Conservation (phyloP, 108 stramenopile genomes). For the Skeletonema marinoi region DNA sequence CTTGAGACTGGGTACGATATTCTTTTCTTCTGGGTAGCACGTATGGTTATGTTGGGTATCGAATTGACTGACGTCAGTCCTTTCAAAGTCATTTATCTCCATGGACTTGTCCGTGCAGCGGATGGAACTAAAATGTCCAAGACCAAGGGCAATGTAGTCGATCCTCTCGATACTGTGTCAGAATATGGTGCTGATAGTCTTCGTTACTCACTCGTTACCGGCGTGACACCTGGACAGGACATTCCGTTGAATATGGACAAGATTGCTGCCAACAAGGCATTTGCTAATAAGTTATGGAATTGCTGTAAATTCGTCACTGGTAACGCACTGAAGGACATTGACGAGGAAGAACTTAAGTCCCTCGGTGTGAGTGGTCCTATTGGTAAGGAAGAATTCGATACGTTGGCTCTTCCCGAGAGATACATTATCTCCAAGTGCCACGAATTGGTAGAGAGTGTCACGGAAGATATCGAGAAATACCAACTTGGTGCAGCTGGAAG, state of each 20-base stretch:
- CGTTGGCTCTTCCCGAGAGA: slow-evolving; percentile 75
- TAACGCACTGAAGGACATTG: slow-evolving; percentile 80
- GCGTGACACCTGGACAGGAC: slow-evolving; percentile 94
- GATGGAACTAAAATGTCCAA: slow-evolving; percentile 99
- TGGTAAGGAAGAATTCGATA: slow-evolving; percentile 75
- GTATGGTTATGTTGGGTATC: slow-evolving; percentile 98
- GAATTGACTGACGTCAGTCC: slow-evolving; percentile 91
- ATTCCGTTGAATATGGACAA: slow-evolving; percentile 93
- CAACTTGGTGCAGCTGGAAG: slow-evolving; percentile 87
- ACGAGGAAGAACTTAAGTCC: slow-evolving; percentile 53
- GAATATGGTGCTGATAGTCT: slow-evolving; percentile 92
- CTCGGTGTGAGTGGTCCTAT: slow-evolving; percentile 83
- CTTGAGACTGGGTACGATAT: slow-evolving; percentile 99
- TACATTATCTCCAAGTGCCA: slow-evolving; percentile 94
- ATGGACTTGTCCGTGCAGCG: slow-evolving; percentile 95
- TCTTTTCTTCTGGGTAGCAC: slow-evolving; percentile 99
- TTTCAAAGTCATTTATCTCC: slow-evolving; percentile 92
- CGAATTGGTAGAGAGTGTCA: slow-evolving; percentile 79
- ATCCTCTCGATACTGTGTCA: slow-evolving; percentile 96
- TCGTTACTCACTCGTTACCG: slow-evolving; percentile 93
- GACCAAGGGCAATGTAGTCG: slow-evolving; percentile 98
- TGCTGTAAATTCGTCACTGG: slow-evolving; percentile 90
- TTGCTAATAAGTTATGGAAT: slow-evolving; percentile 99
- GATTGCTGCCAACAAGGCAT: slow-evolving; percentile 86
- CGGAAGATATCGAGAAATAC: slow-evolving; percentile 87